Base-by-base conservation (phyloP, 257 asterid genomes). In the Solanum pennellii region DNA sequence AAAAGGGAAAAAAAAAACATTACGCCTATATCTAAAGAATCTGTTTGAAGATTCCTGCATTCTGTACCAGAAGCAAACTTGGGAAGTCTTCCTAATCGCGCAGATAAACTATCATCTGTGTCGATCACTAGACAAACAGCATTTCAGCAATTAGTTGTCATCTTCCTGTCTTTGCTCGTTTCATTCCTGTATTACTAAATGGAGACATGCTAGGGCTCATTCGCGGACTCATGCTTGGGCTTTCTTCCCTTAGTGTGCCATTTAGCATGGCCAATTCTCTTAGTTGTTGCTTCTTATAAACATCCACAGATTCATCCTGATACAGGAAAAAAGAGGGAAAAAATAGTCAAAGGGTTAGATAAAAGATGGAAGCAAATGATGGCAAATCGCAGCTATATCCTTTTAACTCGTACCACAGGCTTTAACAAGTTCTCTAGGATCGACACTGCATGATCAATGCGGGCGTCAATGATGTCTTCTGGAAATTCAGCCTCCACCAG, bases 201-300 rank as follows among this genome's bases (percentile, higher is more conserved):
- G 97, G 98, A 47, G 97, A 94, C 98, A 94, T 94, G 91, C 96
- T 88, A 12, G 96, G 96, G 92, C 97, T 94, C 95, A 94, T 93
- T 88, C 98, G 92, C 0, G 96, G 96, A 79, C 96, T 95, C 98
- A 93, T 92, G 90, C 94, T 93, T 1, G 96, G 97, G 91, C 96
- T 94, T 88, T 94, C 96, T 83, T 94, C 97, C 92, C 97, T 87
- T 35, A 93, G 87, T 21, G 95, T 95, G 12, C 98, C 97, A 60
- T 95, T 95, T 31, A 95, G 87, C 92, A 95, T 44, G 27, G 98
- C 98, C 91, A 95, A 88, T 88, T 95, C 98, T 87, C 98, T 91
- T 41, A 94, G 90, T 88, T 95, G 98, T 71, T 95, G 94, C 88
- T 94, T 94, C 92, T 95, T 94, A 87, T 94, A 94, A 21, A 88